Evolutionary conservation across 495 filamentous ascomycete species (phyloP).

Genomic region (Penicillium canescens): DNA sequence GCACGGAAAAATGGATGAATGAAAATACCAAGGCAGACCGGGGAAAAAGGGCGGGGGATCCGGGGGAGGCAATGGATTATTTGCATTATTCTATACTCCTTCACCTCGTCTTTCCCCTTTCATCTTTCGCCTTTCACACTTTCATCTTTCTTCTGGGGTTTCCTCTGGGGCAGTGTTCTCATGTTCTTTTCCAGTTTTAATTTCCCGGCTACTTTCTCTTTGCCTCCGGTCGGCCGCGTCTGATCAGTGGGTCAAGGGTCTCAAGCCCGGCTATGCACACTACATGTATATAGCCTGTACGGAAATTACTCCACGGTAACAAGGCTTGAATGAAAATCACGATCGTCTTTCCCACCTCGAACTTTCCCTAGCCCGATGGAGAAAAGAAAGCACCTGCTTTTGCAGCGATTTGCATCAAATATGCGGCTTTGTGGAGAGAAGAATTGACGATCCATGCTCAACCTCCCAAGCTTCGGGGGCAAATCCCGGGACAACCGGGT

Average conservation of each 20-base stretch:
- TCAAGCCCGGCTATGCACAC: no score
- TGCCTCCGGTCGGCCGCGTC: no score
- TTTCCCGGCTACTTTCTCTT: no score
- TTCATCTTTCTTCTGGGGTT: no score
- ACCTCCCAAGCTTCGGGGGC: not conserved
- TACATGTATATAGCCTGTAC: no score
- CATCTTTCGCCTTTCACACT: no score
- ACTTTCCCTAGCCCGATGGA: not conserved
- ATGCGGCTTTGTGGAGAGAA: no score
- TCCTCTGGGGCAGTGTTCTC: no score
- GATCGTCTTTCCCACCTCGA: not conserved
- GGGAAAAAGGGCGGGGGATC: slow-evolving; percentile 5
- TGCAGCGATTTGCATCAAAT: no score
- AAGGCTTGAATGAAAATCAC: not conserved
- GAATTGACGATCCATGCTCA: no score
- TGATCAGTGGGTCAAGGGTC: not conserved
- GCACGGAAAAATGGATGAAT: slow-evolving; percentile 9
- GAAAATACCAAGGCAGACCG: not conserved
- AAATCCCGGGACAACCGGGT: slow-evolving; percentile 4
- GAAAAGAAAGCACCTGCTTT: not conserved
- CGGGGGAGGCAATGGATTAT: not conserved
- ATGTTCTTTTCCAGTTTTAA: not conserved
- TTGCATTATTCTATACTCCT: not conserved
- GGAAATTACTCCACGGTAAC: not conserved
- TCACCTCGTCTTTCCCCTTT: no score